A percentile compares a stretch with the other conserved stretches of the same genome.
Conservation (phyloP, 208 protist genomes). For the Porcisia hertigi region DNA sequence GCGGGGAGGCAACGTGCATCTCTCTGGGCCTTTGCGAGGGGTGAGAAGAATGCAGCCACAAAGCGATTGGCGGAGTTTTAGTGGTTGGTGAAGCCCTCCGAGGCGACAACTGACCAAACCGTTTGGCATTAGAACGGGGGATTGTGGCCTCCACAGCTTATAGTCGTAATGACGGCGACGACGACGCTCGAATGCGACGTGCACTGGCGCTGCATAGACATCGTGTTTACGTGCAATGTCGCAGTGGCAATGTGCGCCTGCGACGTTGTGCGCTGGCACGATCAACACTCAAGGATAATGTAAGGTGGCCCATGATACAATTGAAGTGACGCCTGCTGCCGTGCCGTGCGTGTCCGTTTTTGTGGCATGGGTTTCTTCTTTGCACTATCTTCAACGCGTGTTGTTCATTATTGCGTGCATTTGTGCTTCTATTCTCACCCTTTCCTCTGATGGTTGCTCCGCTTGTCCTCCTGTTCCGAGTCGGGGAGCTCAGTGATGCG, state of each 20-base stretch:
- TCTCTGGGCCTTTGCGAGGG: too few relatives aligned
- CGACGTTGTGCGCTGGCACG: neutral
- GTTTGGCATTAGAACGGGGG: neutral
- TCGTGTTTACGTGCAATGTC: neutral
- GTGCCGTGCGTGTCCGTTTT: neutral
- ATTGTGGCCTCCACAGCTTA: slow-evolving; percentile 11
- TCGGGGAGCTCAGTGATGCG: too few relatives aligned
- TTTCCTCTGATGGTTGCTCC: too few relatives aligned
- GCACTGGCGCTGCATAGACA: neutral
- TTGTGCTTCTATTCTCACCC: too few relatives aligned
- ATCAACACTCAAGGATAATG: slow-evolving; percentile 4
- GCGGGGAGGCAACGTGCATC: neutral
- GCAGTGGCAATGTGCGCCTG: neutral
- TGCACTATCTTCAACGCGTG: too few relatives aligned
- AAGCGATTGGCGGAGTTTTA: too few relatives aligned
- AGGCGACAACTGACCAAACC: too few relatives aligned
- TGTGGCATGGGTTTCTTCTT: too few relatives aligned
- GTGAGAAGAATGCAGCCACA: too few relatives aligned
- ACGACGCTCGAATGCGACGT: slow-evolving; percentile 11
- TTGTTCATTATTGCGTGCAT: too few relatives aligned
- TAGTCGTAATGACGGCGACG: slow-evolving; percentile 9
- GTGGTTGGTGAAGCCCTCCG: too few relatives aligned
- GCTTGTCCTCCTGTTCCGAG: too few relatives aligned
- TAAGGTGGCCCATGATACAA: neutral
- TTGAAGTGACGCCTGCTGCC: neutral